Evolutionary conservation across 2,329 filamentous ascomycete genomes (phyloP), one percentile per base, ranked within the genome.

Genomic region (Aspergillus alliaceus): DNA sequence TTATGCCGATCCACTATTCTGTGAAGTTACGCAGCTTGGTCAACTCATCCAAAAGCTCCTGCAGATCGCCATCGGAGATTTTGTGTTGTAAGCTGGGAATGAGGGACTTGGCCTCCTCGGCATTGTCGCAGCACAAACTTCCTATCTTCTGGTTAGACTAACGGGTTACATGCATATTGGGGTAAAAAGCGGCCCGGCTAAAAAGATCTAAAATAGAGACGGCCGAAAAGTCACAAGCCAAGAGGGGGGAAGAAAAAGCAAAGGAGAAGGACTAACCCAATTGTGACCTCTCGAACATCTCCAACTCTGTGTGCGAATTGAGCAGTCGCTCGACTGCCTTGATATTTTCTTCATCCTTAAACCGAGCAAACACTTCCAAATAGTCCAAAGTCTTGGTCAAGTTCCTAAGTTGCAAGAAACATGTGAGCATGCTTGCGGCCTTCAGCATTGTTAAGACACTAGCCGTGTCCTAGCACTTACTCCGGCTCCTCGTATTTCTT

Each of bases 81-180:
- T 99, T 99, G 75, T 92, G 88, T 66, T 87, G 84, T 51, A 99
- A 75, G 65, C 84, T 96, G 1, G 95, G 96, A 61, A 99, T 96
- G 57, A 99, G 83, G 8, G 91, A 96, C 79, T 96, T 97, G 59
- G 95, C 95, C 78, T 99, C 96, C 72, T 99, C 95, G 57, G 91
- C 89, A 44, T 87, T 89, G 68, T 96, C 93, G 72, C 93, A 96
- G 76, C 92, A 96, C 37, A 99, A 81, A 31, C 91, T 96, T 32
- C 92, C 93, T 96, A 69, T 65, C 60, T 53, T 32, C 40, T 39
- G 35, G 34, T 59, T 29, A 53, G 32, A 47, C 55, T 52, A 56
- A 49, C 24, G 44, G 29, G 53, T 42, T 53, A 50, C 31, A 51
- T 32, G 51, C 42, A 53, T 34, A 15, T 37, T 22, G 18, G 44